phyloP scores from a whole-genome alignment of 2,329 filamentous ascomycete genomes.

The Trichophyton rubrum region DNA sequence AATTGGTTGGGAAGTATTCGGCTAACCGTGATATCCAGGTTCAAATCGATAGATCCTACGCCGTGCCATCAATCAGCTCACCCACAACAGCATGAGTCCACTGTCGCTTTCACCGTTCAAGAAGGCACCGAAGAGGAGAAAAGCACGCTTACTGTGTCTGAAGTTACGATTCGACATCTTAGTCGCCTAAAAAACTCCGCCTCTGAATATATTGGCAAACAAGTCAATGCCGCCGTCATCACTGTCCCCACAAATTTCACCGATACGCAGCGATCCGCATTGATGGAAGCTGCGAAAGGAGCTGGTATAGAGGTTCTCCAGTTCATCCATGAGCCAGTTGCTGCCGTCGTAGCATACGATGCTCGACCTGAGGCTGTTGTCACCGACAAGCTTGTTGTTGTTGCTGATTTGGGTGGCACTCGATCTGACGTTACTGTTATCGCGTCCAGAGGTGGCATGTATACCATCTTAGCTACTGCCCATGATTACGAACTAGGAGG shows the following conservation, averaged over 20 bases:
- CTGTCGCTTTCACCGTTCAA: conserved; percentile 69
- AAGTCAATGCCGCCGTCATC: conserved; percentile 87
- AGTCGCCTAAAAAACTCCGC: conserved; percentile 70
- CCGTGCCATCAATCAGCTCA: conserved; percentile 90
- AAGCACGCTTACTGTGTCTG: conserved; percentile 62
- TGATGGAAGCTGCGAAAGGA: conserved; percentile 63
- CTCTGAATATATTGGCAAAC: conserved; percentile 82
- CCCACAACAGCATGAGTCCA: conserved; percentile 59
- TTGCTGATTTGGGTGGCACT: conserved; percentile 85
- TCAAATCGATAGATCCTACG: conserved; percentile 92
- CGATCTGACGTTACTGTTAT: conserved; percentile 85
- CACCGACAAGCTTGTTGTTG: conserved; percentile 78
- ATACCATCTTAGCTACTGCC: conserved; percentile 82
- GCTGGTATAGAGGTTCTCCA: conserved; percentile 84
- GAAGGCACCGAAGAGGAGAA: conserved; percentile 55
- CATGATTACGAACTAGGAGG: conserved; percentile 95
- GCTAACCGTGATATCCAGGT: conserved; percentile 34
- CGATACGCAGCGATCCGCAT: conserved; percentile 71
- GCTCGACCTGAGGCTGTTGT: conserved; percentile 62
- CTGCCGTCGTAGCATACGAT: conserved; percentile 82
- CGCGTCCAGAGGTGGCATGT: conserved; percentile 86
- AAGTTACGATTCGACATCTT: conserved; percentile 74
- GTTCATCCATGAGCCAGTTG: conserved; percentile 81
- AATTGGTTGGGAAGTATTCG: background rate
- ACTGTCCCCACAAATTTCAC: conserved; percentile 88